These are phyloP conservation scores for Dactylellina haptotyla DNA, from an alignment of 2,329 filamentous ascomycete genomes.

Conservation along the genomic window DNA sequence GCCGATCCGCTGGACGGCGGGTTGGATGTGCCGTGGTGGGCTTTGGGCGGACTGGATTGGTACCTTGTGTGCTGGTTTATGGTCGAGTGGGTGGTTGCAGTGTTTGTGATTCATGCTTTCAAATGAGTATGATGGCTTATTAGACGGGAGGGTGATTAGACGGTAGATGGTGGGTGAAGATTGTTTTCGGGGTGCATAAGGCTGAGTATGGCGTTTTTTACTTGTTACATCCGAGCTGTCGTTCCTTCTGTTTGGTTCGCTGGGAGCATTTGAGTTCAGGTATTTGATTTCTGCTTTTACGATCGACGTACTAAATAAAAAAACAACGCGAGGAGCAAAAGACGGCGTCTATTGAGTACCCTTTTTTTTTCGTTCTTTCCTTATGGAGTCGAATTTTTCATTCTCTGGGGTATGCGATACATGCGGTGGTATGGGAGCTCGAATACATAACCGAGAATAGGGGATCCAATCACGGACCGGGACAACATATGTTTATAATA, in stretches of 20 bases:
- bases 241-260: neutral
- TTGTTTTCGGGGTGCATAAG: neutral
- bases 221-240: neutral
- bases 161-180: neutral
- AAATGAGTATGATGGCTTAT: too few species aligned
- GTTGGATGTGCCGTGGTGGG: slow-evolving; percentile 53
- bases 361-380: neutral
- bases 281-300: neutral
- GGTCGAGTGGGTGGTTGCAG: slow-evolving; percentile 52
- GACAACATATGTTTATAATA: slow-evolving; percentile 3
- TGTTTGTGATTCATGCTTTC: slow-evolving; percentile 51
- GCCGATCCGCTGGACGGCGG: slow-evolving; percentile 49
- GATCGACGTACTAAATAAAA: neutral
- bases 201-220: neutral
- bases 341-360: neutral
- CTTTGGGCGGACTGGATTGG: slow-evolving; percentile 51
- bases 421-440: neutral
- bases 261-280: neutral
- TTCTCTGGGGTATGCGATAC: too few species aligned
- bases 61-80: slow-evolving; percentile 54
- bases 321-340: neutral
- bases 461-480: neutral
- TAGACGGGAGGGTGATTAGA: neutral
- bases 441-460: neutral
- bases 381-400: neutral